These are phyloP conservation scores for Bacterosira constricta DNA, from an alignment of 108 stramenopile genomes.

Conservation along the genomic window DNA sequence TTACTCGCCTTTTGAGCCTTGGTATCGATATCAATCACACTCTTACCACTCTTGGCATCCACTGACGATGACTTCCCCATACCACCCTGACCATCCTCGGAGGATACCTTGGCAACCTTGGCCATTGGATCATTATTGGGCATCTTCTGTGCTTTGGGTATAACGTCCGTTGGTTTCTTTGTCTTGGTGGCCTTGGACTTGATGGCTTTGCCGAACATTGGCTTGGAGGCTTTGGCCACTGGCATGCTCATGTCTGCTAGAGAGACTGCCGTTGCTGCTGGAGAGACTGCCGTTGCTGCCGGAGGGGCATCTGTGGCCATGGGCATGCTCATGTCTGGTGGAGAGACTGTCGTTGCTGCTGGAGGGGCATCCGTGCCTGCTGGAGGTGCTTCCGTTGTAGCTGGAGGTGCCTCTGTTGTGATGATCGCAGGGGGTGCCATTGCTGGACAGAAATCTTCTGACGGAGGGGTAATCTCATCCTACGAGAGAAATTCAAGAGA, in stretches of 20 bases:
- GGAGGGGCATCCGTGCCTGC: neutral
- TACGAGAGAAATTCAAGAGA: neutral
- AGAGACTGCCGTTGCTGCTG: neutral
- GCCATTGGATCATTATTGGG: constrained; percentile 1
- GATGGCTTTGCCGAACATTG: too few relatives aligned
- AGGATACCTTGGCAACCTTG: neutral
- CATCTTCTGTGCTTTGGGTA: neutral
- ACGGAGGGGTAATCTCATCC: constrained; percentile 5
- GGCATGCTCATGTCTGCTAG: neutral
- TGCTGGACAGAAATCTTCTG: constrained; percentile 27
- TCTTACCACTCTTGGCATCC: neutral
- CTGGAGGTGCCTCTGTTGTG: constrained; percentile 3
- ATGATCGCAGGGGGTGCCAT: neutral
- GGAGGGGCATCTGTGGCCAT: neutral
- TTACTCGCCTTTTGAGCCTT: neutral
- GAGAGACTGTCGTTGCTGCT: neutral
- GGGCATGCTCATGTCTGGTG: neutral
- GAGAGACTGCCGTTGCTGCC: neutral
- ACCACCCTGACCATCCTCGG: neutral
- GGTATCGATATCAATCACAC: neutral
- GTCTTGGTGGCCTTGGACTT: neutral
- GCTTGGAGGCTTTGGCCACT: neutral
- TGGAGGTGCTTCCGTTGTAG: neutral
- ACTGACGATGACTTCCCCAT: too few relatives aligned
- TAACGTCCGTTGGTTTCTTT: neutral